Evolutionary conservation across 495 filamentous ascomycete genomes (phyloP).

Genomic region (Cairneyella variabilis): DNA sequence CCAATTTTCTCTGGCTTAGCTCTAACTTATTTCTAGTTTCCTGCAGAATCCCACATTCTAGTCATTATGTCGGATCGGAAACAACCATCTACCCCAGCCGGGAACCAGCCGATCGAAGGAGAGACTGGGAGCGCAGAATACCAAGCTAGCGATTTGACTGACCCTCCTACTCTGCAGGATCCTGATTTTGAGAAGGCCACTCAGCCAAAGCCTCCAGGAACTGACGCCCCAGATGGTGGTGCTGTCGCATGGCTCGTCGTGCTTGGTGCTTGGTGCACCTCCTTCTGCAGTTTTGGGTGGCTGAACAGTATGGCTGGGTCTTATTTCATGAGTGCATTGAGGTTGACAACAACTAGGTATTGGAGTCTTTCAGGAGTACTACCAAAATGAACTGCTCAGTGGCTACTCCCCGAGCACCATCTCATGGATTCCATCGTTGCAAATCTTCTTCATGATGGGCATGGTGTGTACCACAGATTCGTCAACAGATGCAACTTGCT

Average conservation of each 20-base stretch:
- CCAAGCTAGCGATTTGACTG: no score
- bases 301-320: background rate
- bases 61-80: no score
- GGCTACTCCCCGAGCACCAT: conserved; percentile 43
- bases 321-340: no score
- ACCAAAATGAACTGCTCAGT: conserved; percentile 43
- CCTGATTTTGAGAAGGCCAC: no score
- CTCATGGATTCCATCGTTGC: conserved; percentile 51
- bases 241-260: background rate
- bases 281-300: background rate
- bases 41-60: no score
- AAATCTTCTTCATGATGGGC: conserved; percentile 2
- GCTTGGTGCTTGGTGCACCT: background rate
- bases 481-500: conserved; percentile 23
- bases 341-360: conserved; percentile 45
- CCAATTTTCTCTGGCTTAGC: no score
- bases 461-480: background rate
- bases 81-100: no score
- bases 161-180: no score
- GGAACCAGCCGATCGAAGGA: no score
- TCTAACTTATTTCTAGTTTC: no score
- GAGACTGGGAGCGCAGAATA: no score
- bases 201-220: no score
- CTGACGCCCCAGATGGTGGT: background rate
- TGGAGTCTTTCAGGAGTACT: conserved; percentile 57